phyloP scores from a whole-genome alignment of 768 basidiomycete genomes.

The Tricholoma flavovirens region DNA sequence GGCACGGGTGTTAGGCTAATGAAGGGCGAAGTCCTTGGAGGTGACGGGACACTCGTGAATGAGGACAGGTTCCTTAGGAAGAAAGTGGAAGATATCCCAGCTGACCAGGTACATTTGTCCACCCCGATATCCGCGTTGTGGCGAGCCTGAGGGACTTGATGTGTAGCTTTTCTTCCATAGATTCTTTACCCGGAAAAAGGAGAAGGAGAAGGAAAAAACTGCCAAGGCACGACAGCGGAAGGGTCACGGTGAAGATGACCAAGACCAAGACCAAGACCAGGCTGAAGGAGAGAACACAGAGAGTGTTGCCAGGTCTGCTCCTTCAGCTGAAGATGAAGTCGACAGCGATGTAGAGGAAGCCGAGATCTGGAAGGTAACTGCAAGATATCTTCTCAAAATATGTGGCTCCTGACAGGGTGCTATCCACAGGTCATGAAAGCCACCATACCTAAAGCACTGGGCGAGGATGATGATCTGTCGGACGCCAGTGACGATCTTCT shows the following conservation, averaged over 20 bases:
- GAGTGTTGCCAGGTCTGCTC: slow-evolving; percentile 35
- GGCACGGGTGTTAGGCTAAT: slow-evolving; percentile 64
- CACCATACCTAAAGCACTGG: slow-evolving; percentile 62
- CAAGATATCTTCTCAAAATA: not conserved
- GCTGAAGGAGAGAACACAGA: slow-evolving; percentile 33
- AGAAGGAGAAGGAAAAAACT: slow-evolving; percentile 42
- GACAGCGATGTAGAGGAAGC: slow-evolving; percentile 52
- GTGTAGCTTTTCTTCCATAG: slow-evolving; percentile 83
- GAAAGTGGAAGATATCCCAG: slow-evolving; percentile 68
- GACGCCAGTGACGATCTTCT: slow-evolving; percentile 31
- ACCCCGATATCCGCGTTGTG: not conserved
- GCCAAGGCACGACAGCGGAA: slow-evolving; percentile 33
- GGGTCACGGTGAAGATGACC: slow-evolving; percentile 30
- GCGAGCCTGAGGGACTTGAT: not conserved
- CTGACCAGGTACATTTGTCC: slow-evolving; percentile 63
- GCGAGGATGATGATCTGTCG: slow-evolving; percentile 40
- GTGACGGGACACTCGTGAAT: slow-evolving; percentile 51
- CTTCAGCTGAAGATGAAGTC: slow-evolving; percentile 33
- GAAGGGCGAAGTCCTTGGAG: slow-evolving; percentile 43
- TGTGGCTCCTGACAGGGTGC: not conserved
- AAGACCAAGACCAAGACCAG: slow-evolving; percentile 29
- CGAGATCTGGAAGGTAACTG: slow-evolving; percentile 83
- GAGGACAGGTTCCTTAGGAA: slow-evolving; percentile 69
- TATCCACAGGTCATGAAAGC: slow-evolving; percentile 75
- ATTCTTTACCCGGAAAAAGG: slow-evolving; percentile 73